Evolutionary conservation across 306 rosid genomes (phyloP), one percentile per base, ranked within the genome.

Genomic region (Quercus bicolor): DNA sequence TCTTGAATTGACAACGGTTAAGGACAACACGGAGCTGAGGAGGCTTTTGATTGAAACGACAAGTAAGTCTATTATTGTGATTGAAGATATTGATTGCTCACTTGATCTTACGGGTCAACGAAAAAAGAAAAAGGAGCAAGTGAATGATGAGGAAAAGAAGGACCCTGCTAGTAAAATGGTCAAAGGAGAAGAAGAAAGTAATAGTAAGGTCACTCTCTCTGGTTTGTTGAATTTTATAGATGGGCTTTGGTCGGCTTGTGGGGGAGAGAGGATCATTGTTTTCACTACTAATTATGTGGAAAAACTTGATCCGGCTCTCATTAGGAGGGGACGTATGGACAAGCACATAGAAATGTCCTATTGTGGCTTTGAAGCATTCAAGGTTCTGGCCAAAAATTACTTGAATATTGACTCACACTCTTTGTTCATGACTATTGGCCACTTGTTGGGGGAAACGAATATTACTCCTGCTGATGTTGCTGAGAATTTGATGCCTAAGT

Each of bases 201-300:
- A 3, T 48, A 48, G 53, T 48, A 48, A 48, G 53, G 53, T 48
- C 16, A 84, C 90, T 23, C 73, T 84, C 5, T 87, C 90, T 5
- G 90, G 88, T 54, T 72, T 81, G 19, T 33, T 84, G 78, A 84
- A 87, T 45, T 81, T 81, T 70, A 84, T 84, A 3, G 88, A 87
- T 78, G 88, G 90, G 60, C 83, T 87, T 37, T 84, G 90, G 90
- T 84, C 90, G 43, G 86, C 90, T 21, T 84, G 90, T 8, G 53
- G 53, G 53, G 53, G 53, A 48, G 53, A 48, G 53, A 48, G 53
- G 15, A 48, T 48, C 14, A 48, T 48, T 48, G 15, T 12, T 48
- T 48, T 48, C 53, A 48, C 53, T 3, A 48, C 53, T 48, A 48
- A 48, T 3, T 48, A 48, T 48, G 53, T 48, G 53, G 15, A 48